Evolutionary conservation across 2,329 filamentous ascomycete species (phyloP), one percentile per base, ranked within the genome.

Genomic region (Arachnopeziza araneosa): DNA sequence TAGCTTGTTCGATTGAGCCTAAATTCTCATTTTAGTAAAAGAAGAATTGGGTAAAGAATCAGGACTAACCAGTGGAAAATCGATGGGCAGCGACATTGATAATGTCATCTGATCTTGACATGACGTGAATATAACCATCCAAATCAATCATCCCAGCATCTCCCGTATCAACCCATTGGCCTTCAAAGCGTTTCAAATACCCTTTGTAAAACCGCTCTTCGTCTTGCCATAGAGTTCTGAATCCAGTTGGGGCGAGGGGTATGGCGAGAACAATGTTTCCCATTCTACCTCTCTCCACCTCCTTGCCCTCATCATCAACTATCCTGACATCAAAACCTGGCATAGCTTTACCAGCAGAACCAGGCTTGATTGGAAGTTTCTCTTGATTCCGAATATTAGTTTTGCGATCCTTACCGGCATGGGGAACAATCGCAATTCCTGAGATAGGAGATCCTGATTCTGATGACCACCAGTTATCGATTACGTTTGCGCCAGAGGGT

Each of bases 1-100:
- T 89, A 57, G 90, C 93, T 78, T 97, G 91, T 75, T 97, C 93
- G 72, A 97, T 95, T 36, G 88, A 83, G 55, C 91, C 90, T 90
- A 65, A 52, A 36, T 52, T 10, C 30, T 10, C 26, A 56, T 58
- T 53, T 30, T 63, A 60, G 26, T 32, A 36, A 32, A 12, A 44
- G 17, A 44, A 14, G 36, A 22, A 44, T 26, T 24, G 14, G 3
- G 24, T 50, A 19, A 10, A 6, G n/a, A 12, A 50, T 21, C 17
- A 64, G 58, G 21, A 55, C 80, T 68, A 78, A 89, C 89, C 91
- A 12, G 92, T 96, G 64, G 89, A 93, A 63, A 97, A 87, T 17
- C 93, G 84, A 76, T 97, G 93, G 5, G 93, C 92, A 50, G 92
- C 93, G n/a, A 96, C 93, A 71, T 97, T 97, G 71, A 97, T 92